These are phyloP conservation scores for Fusarium albosuccineum DNA, from an alignment of 2,329 filamentous ascomycete species.

Conservation along the genomic window DNA sequence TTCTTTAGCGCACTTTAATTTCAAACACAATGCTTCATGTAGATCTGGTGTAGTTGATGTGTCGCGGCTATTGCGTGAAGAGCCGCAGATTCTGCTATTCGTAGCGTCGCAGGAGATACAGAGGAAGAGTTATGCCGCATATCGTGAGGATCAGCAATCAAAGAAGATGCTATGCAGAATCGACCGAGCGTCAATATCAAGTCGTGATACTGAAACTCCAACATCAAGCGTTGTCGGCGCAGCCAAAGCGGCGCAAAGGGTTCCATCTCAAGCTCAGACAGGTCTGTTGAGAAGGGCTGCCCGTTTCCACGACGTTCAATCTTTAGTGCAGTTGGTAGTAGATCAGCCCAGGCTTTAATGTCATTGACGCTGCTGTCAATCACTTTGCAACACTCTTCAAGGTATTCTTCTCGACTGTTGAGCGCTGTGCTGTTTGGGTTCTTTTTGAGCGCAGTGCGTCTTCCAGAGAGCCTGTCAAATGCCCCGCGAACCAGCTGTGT, in stretches of 20 bases:
- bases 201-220: slow-evolving; percentile 44
- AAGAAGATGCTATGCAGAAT: neutral
- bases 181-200: slow-evolving; percentile 2
- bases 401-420: neutral
- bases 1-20: too few species aligned
- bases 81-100: neutral
- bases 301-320: slow-evolving; percentile 8
- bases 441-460: neutral
- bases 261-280: slow-evolving; percentile 7
- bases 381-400: neutral
- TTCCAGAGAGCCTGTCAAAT: neutral
- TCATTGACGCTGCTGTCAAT: neutral
- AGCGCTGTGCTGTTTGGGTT: too few species aligned
- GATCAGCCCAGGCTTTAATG: neutral
- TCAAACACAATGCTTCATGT: too few species aligned
- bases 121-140: too few species aligned
- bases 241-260: slow-evolving; percentile 11
- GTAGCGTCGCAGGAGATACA: neutral
- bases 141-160: neutral
- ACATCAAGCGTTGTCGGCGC: slow-evolving; percentile 35
- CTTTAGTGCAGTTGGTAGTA: neutral
- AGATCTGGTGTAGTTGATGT: neutral
- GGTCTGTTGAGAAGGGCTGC: neutral
- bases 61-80: slow-evolving; percentile 1
- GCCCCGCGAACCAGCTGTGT: neutral